These are phyloP conservation scores for Jatropha podagrica DNA, from an alignment of 441 rosid genomes.

Conservation along the genomic window DNA sequence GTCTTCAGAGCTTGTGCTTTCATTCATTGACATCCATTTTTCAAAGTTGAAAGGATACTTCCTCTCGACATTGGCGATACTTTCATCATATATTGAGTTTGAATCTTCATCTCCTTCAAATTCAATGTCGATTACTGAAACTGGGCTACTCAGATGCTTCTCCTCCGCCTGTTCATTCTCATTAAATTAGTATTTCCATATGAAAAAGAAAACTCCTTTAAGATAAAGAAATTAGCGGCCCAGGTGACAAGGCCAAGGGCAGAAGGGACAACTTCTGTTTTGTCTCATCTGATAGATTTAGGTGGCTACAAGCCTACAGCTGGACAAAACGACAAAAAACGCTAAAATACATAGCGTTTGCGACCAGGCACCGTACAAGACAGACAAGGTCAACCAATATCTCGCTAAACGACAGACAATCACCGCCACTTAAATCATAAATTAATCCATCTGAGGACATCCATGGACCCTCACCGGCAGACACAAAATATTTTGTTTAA, in stretches of 20 bases:
- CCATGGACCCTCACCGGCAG: constrained; percentile 38
- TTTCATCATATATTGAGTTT: constrained; percentile 36
- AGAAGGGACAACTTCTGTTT: constrained; percentile 1
- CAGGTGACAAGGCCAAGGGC: background rate
- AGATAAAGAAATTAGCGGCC: no score
- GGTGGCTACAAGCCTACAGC: background rate
- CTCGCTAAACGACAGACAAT: constrained; percentile 26
- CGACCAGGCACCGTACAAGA: constrained; percentile 10
- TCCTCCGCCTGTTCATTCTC: constrained; percentile 38
- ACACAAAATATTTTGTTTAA: constrained; percentile 27
- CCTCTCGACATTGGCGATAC: constrained; percentile 42
- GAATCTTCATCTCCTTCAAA: constrained; percentile 45
- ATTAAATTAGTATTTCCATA: background rate
- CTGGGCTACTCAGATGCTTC: constrained; percentile 48
- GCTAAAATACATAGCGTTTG: constrained; percentile 1
- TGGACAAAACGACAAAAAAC: background rate
- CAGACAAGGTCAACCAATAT: constrained; percentile 28
- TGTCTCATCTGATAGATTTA: background rate
- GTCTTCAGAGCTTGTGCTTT: constrained; percentile 17
- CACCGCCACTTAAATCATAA: constrained; percentile 6
- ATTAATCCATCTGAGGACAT: constrained; percentile 12
- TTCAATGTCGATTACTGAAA: constrained; percentile 45
- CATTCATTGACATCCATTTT: constrained; percentile 38
- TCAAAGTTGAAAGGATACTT: constrained; percentile 35
- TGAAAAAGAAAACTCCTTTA: no score